phyloP scores from a whole-genome alignment of 345 rosid species.

The Eucalyptus guilfoylei region DNA sequence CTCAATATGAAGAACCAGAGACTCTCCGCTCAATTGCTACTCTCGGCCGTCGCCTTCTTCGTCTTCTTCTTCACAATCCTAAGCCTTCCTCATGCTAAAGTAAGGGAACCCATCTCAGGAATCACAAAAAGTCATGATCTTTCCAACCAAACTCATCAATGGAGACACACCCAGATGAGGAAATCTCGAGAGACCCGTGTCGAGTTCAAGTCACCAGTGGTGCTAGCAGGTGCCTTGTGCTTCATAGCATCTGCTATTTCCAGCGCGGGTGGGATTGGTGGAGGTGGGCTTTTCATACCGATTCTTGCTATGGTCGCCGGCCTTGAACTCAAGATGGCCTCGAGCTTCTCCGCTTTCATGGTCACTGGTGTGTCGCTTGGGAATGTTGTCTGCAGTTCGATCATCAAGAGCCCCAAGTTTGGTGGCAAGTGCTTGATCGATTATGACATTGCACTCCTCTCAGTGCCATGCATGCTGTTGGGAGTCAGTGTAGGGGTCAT shows the following conservation, averaged over 20 bases:
- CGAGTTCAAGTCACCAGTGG: slow-evolving; percentile 1
- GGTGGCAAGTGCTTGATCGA: slow-evolving; percentile 41
- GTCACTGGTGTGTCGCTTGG: slow-evolving; percentile 83
- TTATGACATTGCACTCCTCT: slow-evolving; percentile 60
- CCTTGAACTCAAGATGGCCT: slow-evolving; percentile 66
- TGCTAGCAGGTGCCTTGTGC: slow-evolving; percentile 42
- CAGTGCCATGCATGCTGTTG: slow-evolving; percentile 77
- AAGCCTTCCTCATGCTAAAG: slow-evolving; percentile 5
- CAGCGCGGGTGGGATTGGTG: slow-evolving; percentile 93
- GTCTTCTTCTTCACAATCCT: slow-evolving; percentile 6
- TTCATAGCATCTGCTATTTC: slow-evolving; percentile 67
- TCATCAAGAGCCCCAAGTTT: slow-evolving; percentile 15
- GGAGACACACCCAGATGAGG: slow-evolving; percentile 8
- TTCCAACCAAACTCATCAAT: slow-evolving; percentile 10
- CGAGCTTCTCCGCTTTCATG: slow-evolving; percentile 84
- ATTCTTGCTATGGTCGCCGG: slow-evolving; percentile 57
- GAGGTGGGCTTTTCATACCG: slow-evolving; percentile 82
- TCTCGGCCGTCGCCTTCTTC: not conserved
- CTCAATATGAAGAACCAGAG: not conserved
- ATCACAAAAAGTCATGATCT: not conserved
- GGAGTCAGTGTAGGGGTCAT: slow-evolving; percentile 85
- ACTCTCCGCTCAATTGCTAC: not conserved
- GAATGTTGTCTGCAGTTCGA: slow-evolving; percentile 44
- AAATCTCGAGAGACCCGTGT: slow-evolving; percentile 15
- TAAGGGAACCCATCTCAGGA: slow-evolving; percentile 1